Conservation (phyloP, 2,329 filamentous ascomycete species). For the Hymenoscyphus repandus region DNA sequence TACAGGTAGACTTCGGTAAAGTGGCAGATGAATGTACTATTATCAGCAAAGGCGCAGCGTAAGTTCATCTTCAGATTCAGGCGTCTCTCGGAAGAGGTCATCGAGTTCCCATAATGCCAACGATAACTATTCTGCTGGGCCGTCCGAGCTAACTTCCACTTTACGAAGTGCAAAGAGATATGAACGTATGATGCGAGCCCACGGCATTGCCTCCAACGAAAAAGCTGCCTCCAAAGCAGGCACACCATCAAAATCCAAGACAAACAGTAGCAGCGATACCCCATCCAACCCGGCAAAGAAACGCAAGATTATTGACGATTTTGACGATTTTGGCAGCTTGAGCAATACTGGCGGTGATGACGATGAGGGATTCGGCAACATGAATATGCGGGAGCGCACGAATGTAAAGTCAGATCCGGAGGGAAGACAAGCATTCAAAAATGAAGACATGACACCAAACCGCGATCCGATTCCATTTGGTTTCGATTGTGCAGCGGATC, state of each 20-base stretch:
- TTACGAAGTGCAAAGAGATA: constrained; percentile 57
- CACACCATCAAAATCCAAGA: neutral
- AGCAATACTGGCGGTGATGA: constrained; percentile 13
- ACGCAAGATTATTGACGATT: constrained; percentile 1
- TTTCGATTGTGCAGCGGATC: constrained; percentile 12
- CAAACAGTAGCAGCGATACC: neutral
- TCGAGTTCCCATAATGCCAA: neutral
- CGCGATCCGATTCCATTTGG: constrained; percentile 2
- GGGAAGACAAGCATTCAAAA: constrained; percentile 17
- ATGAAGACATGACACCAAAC: constrained; percentile 7
- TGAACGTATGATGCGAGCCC: constrained; percentile 58
- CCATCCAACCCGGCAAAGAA: neutral
- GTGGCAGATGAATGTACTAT: constrained; percentile 62
- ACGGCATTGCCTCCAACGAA: constrained; percentile 39
- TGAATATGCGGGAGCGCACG: neutral
- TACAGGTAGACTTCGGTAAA: constrained; percentile 57
- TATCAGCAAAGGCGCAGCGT: constrained; percentile 64
- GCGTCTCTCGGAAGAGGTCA: neutral
- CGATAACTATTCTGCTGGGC: neutral
- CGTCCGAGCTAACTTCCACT: neutral
- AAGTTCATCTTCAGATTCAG: constrained; percentile 33
- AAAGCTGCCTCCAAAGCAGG: constrained; percentile 1
- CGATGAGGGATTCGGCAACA: constrained; percentile 13
- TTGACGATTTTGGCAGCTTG: neutral
- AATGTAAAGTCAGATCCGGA: constrained; percentile 15